Conservation (phyloP, 352 stramenopile genomes). For the Phytophthora citrophthora region DNA sequence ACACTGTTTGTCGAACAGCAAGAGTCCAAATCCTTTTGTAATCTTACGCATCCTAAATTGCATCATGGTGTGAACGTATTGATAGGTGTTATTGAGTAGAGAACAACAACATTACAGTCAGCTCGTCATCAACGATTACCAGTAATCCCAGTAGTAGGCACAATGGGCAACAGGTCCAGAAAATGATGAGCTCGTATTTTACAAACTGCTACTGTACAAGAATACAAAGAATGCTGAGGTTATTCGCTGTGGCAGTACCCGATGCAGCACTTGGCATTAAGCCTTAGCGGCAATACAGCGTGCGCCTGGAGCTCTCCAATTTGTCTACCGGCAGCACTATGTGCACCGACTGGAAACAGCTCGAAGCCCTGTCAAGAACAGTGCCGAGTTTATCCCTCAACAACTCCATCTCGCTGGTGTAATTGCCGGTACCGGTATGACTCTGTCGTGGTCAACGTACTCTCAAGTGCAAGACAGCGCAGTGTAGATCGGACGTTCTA, state of each 20-base stretch:
- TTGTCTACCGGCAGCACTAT: not conserved
- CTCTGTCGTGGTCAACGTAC: not conserved
- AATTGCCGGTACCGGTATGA: not conserved
- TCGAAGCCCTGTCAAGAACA: not conserved
- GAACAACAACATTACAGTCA: no score
- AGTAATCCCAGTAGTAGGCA: no score
- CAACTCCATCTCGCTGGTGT: not conserved
- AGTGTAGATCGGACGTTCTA: not conserved
- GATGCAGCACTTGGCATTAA: not conserved
- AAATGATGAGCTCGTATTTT: not conserved
- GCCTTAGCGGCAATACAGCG: not conserved
- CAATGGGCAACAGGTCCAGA: no score
- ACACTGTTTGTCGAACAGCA: no score
- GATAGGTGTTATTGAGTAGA: no score
- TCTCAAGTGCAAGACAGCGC: not conserved
- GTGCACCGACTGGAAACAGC: not conserved
- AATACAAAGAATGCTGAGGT: conserved; percentile 2
- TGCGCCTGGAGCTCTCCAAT: not conserved
- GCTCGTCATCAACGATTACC: no score
- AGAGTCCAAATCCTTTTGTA: no score
- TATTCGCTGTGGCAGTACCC: not conserved
- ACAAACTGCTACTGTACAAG: not conserved
- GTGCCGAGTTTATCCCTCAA: not conserved
- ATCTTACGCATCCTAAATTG: no score
- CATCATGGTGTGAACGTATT: no score